These are phyloP conservation scores for Pelargonium myrrhifolium DNA, from an alignment of 441 rosid species.

Conservation along the genomic window DNA sequence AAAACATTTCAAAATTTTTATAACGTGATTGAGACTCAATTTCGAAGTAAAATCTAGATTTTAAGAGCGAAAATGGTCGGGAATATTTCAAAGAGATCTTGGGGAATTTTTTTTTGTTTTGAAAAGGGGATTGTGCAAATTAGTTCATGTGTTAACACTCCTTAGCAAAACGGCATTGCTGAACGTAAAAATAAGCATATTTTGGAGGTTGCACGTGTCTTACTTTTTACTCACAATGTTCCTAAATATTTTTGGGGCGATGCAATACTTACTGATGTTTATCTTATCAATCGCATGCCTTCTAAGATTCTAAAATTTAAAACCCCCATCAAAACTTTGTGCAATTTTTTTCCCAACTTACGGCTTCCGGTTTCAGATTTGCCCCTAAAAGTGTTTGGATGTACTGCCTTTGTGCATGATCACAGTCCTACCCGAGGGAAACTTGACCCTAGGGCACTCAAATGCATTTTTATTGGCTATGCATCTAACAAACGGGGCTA, in stretches of 20 bases:
- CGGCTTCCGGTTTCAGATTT: neutral
- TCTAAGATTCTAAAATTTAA: neutral
- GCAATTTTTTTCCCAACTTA: no score
- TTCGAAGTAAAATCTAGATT: neutral
- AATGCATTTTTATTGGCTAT: neutral
- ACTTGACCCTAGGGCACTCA: neutral
- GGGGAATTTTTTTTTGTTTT: neutral
- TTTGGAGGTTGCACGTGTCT: neutral
- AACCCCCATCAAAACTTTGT: neutral
- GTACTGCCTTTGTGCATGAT: neutral
- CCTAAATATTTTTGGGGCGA: neutral
- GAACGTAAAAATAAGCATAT: neutral
- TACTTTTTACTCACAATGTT: neutral
- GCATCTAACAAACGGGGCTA: neutral
- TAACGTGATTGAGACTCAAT: neutral
- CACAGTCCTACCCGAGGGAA: neutral
- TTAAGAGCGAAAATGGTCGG: neutral
- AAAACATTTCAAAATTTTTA: neutral
- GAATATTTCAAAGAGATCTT: neutral
- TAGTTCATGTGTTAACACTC: neutral
- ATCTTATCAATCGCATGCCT: neutral
- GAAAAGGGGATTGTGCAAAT: neutral
- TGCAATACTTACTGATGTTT: neutral
- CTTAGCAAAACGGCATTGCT: neutral
- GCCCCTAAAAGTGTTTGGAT: conserved; percentile 1